Percentiles rank a stretch among this genome's conserved stretches.
Conservation (phyloP, 1,284 basidiomycete genomes). For the Phellopilus nigrolimitatus region DNA sequence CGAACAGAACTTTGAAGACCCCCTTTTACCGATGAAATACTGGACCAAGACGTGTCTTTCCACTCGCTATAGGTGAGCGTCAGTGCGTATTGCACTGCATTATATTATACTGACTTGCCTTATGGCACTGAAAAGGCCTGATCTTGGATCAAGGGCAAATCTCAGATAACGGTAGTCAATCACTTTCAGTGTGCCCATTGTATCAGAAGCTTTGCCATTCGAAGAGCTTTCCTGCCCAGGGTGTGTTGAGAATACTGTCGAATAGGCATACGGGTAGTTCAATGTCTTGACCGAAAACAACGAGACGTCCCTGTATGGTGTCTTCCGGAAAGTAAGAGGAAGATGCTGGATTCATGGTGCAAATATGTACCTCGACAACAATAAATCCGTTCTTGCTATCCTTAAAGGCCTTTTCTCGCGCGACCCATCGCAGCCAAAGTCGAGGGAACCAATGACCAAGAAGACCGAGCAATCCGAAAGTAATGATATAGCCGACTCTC, state of each 20-base stretch:
- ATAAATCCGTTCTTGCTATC: slow-evolving; percentile 70
- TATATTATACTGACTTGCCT: slow-evolving; percentile 52
- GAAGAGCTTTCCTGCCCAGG: slow-evolving; percentile 23
- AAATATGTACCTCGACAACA: slow-evolving; percentile 77
- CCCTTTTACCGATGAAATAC: slow-evolving; percentile 52
- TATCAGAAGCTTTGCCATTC: slow-evolving; percentile 31
- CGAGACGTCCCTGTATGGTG: slow-evolving; percentile 76
- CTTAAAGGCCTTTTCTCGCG: slow-evolving; percentile 80
- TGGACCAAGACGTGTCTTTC: slow-evolving; percentile 82
- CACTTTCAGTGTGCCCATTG: slow-evolving; percentile 50
- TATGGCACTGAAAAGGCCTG: slow-evolving; percentile 81
- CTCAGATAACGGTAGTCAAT: slow-evolving; percentile 87
- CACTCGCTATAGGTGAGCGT: slow-evolving; percentile 63
- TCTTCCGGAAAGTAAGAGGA: slow-evolving; percentile 41
- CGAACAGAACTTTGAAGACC: slow-evolving; percentile 57
- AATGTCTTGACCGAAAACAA: slow-evolving; percentile 68
- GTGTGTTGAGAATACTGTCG: slow-evolving; percentile 64
- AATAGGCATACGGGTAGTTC: slow-evolving; percentile 71
- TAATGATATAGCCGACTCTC: slow-evolving; percentile 65
- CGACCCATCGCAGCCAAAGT: slow-evolving; percentile 86
- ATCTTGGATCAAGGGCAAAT: slow-evolving; percentile 83
- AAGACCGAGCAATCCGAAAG: slow-evolving; percentile 75
- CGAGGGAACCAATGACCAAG: slow-evolving; percentile 92
- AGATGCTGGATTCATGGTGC: background rate
- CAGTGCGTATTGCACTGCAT: slow-evolving; percentile 5